Base-by-base conservation (phyloP, 495 filamentous ascomycete genomes). In the Trichoderma asperelloides region DNA sequence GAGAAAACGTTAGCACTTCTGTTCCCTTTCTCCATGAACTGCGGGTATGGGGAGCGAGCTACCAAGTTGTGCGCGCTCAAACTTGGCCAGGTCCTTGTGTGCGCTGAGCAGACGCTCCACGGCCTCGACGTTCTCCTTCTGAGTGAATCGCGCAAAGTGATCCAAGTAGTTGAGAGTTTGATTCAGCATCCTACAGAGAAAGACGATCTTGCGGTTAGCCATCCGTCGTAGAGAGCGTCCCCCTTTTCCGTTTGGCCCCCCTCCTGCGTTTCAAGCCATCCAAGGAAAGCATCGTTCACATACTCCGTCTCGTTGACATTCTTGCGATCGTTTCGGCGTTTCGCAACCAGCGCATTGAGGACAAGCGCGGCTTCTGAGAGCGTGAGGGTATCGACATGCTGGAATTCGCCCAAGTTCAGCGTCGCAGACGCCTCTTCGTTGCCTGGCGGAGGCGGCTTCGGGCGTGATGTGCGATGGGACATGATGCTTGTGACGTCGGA, bases 11-110 rank as follows among this genome's bases (percentile, higher is more conserved):
- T 57, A 72, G 64, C 49, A 3, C 0, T 30, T 60, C 55, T 30
- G 55, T 18, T 30, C 13, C 16, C 55, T 16, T 16, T 25, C 13
- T 4, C 37, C 27, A 60, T 57, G 15, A n/a, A 41, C 25, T 39
- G 21, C 16, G 39, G 4, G 37, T 27, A 12, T 33, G 37, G 16
- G 55, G 25, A 13, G 55, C 9, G 55, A 28, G 55, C 3, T 78
- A 96, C 94, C 94, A 66, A 98, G 83, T 81, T 97, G 93, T 55
- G 91, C 91, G 71, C 90, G 85, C 84, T 98, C 95, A 73, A 97
- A 97, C 74, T 91, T 89, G 73, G 89, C 89, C 71, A 98, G 78
- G 74, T 93, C 88, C 66, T 88, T 87, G 70, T 90, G 88, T 45
- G 86, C 82, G 66, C 88, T 87, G 67, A 96, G 79, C 65, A 97